Base-by-base conservation (phyloP, 2,329 filamentous ascomycete species). In the Pseudogymnoascus sp. region DNA sequence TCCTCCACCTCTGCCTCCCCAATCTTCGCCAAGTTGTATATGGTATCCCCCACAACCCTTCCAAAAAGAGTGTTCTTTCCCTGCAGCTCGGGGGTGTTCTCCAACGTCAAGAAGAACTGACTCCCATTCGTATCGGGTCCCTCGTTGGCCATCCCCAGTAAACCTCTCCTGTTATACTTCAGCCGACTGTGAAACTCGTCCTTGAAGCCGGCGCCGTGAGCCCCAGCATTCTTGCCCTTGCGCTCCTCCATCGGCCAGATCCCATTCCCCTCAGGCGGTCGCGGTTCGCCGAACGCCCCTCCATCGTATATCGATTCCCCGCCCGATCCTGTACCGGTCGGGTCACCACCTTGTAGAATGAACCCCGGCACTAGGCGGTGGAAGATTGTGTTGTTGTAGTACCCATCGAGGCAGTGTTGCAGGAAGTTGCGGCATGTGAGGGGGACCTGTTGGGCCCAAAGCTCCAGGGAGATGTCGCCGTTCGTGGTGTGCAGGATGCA, bases 101-200 rank as follows among this genome's bases (percentile, higher is more conserved):
- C 92, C 61, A 99, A 77, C 0, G 95, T 97, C 65, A 99, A 88
- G 79, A 99, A 99, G 80, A 97, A 97, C 75, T 99, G 95, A 74
- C 91, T 96, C 35, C 91, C 90, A 77, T 97, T 97, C 62, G 90
- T 90, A 70, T 93, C 82, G 31, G 83, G 83, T 52, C 92, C 88
- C 65, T 90, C 88, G 75, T 97, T 97, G 28, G 95, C 95, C 92
- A 97, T 97, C n/a, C 90, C 95, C 69, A 99, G 77, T 69, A 97
- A 77, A 0, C 95, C 95, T 64, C 95, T 83, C 58, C 95, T 83
- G 70, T 96, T 97, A 80, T 95, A 97, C 75, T 96, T 96, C 68
- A 99, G 80, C 33, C 95, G 84, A 69, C 88, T 91, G 75, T 97
- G 93, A 68, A 97, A 89, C 74, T 99, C 95, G 78, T 97, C 93